Conservation (phyloP, 1,284 basidiomycete species). For the Calocybe gambosa region DNA sequence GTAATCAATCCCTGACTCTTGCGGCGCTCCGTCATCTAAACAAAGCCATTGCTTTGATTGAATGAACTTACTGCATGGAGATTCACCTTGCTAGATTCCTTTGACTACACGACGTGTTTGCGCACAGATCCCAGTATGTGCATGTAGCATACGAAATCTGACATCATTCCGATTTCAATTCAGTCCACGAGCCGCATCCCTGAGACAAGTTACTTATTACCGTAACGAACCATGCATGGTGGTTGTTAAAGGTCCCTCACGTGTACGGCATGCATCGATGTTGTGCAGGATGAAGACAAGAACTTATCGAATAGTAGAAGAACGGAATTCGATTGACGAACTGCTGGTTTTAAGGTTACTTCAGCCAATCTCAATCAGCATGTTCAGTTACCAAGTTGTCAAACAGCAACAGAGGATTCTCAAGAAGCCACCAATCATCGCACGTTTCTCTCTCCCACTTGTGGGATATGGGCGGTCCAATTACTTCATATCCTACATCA, state of each 20-base stretch:
- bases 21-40: conserved; percentile 10
- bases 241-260: conserved; percentile 1
- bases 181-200: not conserved
- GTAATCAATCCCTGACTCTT: not conserved
- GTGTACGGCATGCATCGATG: not conserved
- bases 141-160: not conserved
- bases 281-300: not conserved
- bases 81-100: conserved; percentile 9
- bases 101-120: not conserved
- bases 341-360: conserved; percentile 6
- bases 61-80: not conserved
- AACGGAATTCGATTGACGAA: conserved; percentile 3
- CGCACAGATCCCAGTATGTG: no score
- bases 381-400: not conserved
- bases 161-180: not conserved
- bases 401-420: conserved; percentile 3
- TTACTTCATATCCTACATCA: not conserved
- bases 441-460: not conserved
- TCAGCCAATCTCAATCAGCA: conserved; percentile 7
- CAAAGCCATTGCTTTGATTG: not conserved
- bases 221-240: not conserved
- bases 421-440: conserved; percentile 7
- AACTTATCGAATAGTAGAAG: conserved; percentile 5
- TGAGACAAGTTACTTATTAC: not conserved
- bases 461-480: conserved; percentile 1